phyloP scores from a whole-genome alignment of 805 yeast genomes.

The Wickerhamia fluorescens region DNA sequence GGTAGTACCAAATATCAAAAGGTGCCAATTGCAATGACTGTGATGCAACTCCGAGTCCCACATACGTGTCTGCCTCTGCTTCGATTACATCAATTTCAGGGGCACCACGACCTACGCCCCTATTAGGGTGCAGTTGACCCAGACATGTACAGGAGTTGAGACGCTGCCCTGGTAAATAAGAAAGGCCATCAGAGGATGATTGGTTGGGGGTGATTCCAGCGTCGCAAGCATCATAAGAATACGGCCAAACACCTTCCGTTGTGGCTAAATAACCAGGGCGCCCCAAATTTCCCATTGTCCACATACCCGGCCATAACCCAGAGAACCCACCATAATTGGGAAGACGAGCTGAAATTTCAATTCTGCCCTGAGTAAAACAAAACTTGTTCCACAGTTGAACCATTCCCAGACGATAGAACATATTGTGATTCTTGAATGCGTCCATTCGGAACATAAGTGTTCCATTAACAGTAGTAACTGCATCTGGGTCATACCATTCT shows the following conservation, averaged over 20 bases:
- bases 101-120: slow-evolving; percentile 86
- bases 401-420: slow-evolving; percentile 87
- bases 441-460: slow-evolving; percentile 65
- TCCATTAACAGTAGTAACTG: slow-evolving; percentile 71
- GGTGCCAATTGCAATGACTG: slow-evolving; percentile 94
- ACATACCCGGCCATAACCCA: slow-evolving; percentile 95
- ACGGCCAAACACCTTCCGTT: slow-evolving; percentile 95
- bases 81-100: slow-evolving; percentile 93
- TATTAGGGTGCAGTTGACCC: slow-evolving; percentile 81
- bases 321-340: slow-evolving; percentile 74
- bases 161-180: slow-evolving; percentile 79
- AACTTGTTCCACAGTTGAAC: slow-evolving; percentile 86
- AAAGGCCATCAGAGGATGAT: slow-evolving; percentile 82
- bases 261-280: slow-evolving; percentile 86
- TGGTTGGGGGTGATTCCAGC: slow-evolving; percentile 94
- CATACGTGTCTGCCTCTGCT: slow-evolving; percentile 61
- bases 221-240: slow-evolving; percentile 79
- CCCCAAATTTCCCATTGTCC: slow-evolving; percentile 92
- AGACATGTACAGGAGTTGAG: slow-evolving; percentile 72
- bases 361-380: slow-evolving; percentile 77
- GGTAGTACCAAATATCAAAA: slow-evolving; percentile 87
- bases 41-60: slow-evolving; percentile 64
- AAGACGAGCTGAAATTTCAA: slow-evolving; percentile 69
- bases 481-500: slow-evolving; percentile 96
- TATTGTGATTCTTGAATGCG: slow-evolving; percentile 71